Base-by-base conservation (phyloP, 1,284 basidiomycete species). In the Pterula multifida region DNA sequence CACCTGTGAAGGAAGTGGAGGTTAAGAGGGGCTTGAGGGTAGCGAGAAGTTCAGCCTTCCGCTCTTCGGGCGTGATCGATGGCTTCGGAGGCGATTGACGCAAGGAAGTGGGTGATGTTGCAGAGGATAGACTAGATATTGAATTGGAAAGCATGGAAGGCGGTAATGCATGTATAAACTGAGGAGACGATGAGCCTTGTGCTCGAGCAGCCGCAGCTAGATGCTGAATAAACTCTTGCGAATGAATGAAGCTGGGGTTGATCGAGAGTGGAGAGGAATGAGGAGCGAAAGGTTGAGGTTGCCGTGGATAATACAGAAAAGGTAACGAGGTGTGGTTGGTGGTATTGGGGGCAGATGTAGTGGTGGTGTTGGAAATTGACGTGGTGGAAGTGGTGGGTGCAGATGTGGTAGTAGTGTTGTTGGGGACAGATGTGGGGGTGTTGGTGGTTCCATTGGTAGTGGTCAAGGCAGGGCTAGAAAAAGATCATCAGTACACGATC, bases 1-100 rank as follows among this genome's bases (percentile, higher is more conserved):
- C 85, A 32, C 85, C 83, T n/a, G 75, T 75, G 59, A 87, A 84
- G 1, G 73, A 68, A 26, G 68, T 67, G 0, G 77, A 62, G 50
- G 70, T 70, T 3, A 87, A 66, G 19, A 78, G 62, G 0, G 79
- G 74, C 51, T 47, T 24, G 11, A 47, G 24, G 4, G 45, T 17
- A 23, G 45, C 23, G 19, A 24, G 45, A 47, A 28, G 19, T 47
- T 47, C 21, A 24, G 45, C 26, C 24, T n/a, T 13, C 12, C 24
- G 19, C 26, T 47, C 23, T 28, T 47, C 23, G 6, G 26, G 45
- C 19, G 45, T n/a, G 9, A 13, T 19, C 11, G 45, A n/a, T 47
- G 45, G 26, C 15, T 25, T 47, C 13, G 15, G 11, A 4, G 12
- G 6, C 26, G 12, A 6, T 25, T 11, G 45, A 6, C 17, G 39